Base-by-base conservation (phyloP, 495 filamentous ascomycete species). In the Podospora conica region DNA sequence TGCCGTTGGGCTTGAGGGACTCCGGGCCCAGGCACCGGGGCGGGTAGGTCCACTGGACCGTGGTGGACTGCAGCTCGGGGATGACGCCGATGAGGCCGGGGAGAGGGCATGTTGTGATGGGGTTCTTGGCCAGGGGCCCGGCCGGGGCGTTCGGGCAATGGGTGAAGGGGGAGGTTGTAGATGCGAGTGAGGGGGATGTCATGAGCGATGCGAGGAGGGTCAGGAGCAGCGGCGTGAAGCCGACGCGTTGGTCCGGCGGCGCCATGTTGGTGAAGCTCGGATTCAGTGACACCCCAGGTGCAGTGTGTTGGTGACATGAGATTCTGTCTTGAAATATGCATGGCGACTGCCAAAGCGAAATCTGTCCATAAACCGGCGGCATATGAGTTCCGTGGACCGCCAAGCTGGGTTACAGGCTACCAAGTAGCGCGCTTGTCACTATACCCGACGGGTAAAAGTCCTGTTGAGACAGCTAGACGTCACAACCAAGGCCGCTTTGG, bases 1-100 rank as follows among this genome's bases (percentile, higher is more conserved):
- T 25, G n/a, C 9, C 20, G 20, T 54, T 68, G 23, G 24, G 40
- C 6, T 55, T 60, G 4, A 57, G 57, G 5, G 58, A 27, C 6
- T 33, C 18, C 15, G 29, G 24, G 33, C 21, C 31, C 8, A 65
- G 24, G 59, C 72, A 74, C 4, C 54, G 58, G 0, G 72, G 72
- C 1, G 66, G 54, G 9, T 53, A 66, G 11, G 65, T 54, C 72
- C 72, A 74, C 18, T 63, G 53, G 0, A 68, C 27, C n/a, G 23
- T 48, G 20, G 27, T 29, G 10, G 63, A 58, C 15, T 62, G 20
- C 1, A 58, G 18, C 8, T 56, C 53, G 9, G 63, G 63, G 11
- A 64, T 57, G 33, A 64, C 58, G 9, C 65, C 65, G 4, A 67
- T 31, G 1, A 22, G 53, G 1, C 61, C 65, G 3, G 61, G 61